Conservation (phyloP, 1,139 yeast genomes). For the Kodamaea alishanica region DNA sequence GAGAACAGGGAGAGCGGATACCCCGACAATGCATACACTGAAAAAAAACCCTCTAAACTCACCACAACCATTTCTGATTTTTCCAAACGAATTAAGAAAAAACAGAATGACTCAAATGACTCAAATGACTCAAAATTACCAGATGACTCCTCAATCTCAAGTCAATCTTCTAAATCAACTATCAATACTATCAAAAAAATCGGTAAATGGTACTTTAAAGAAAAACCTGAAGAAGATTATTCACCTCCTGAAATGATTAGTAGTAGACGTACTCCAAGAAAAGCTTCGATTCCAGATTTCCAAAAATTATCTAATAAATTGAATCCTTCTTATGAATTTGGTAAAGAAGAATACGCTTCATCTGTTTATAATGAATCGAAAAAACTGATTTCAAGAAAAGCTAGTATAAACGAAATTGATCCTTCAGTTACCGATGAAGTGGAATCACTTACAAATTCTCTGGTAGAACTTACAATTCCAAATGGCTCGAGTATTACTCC, state of each 20-base stretch:
- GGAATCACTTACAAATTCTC: too few species aligned
- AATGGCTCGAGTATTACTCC: too few species aligned
- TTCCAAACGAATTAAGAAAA: conserved; percentile 31
- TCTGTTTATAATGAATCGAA: background rate
- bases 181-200: conserved; percentile 50
- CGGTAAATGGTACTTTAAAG: conserved; percentile 68
- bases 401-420: background rate
- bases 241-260: conserved; percentile 66
- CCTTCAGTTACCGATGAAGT: too few species aligned
- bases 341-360: conserved; percentile 5
- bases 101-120: conserved; percentile 1
- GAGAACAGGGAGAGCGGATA: too few species aligned
- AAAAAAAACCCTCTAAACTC: conserved; percentile 10
- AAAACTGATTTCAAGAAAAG: background rate
- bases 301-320: conserved; percentile 4
- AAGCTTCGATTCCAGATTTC: conserved; percentile 11
- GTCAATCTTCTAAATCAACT: conserved; percentile 7
- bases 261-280: conserved; percentile 44
- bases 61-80: conserved; percentile 33
- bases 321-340: conserved; percentile 15
- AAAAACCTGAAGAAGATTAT: conserved; percentile 27
- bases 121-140: conserved; percentile 1
- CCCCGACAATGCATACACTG: too few species aligned
- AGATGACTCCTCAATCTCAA: background rate
- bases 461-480: too few species aligned